Evolutionary conservation across 2,329 filamentous ascomycete species (phyloP), one percentile per base, ranked within the genome.

Genomic region (Trichoderma sp.): DNA sequence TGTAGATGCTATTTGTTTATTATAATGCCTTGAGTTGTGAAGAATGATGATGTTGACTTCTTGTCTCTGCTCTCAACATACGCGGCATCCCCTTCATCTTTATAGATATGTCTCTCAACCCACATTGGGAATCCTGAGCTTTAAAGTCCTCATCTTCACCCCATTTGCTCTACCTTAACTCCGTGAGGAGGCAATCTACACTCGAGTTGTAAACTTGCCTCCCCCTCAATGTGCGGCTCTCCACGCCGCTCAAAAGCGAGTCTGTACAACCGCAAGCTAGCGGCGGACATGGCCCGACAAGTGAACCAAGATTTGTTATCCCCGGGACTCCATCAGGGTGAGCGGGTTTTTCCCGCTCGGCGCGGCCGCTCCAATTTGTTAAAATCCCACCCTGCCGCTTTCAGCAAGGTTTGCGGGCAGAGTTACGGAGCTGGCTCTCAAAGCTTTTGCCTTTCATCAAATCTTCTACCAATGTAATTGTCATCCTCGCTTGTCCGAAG

Each of bases 281-380:
- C 18, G 15, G 39, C 36, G 15, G 39, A 28, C 15, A 32, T 21
- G 36, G 18, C 8, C 39, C 24, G 18, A 28, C 11, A 3, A 21
- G 15, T 53, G 26, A 51, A 51, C 5, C 43, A 11, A 57, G 14
- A 7, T 47, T 18, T 62, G 60, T 61, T 53, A 70, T 62, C 39
- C 28, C 67, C 39, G 67, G 64, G 14, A n/a, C 47, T 30, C 63
- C 28, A 66, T 66, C 14, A 57, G 36, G 39, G 56, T 56, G 66
- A 61, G 66, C 66, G 66, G 66, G 32, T 24, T 53, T 53, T 53
- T 53, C 36, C 66, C 66, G 66, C 66, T 62, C 66, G 9, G 57
- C 30, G 67, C 67, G 67, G 67, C 67, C 67, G 67, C 67, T 70
- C 57, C 67, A 66, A n/a, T 39, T 39, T 30, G 34, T 47, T 32